Conservation (phyloP, 352 stramenopile species). For the Phytophthora parvispora region DNA sequence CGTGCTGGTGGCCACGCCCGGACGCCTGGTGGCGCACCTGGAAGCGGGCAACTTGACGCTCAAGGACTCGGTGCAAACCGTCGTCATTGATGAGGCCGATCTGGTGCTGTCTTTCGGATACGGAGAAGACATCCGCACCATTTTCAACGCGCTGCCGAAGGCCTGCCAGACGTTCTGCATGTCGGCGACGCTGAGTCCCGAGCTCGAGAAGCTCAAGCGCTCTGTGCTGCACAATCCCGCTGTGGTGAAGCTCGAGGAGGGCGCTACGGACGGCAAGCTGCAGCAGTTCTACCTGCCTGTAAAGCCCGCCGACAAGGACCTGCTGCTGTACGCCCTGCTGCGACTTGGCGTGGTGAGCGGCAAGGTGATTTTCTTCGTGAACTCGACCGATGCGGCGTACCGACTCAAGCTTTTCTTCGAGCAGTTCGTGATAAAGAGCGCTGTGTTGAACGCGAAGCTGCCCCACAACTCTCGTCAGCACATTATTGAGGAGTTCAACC, state of each 20-base stretch:
- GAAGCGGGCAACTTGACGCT: constrained; percentile 83
- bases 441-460: constrained; percentile 99
- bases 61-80: constrained; percentile 94
- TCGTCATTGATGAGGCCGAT: constrained; percentile 99
- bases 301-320: constrained; percentile 93
- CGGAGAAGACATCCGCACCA: constrained; percentile 93
- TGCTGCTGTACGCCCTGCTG: constrained; percentile 99
- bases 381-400: constrained; percentile 96
- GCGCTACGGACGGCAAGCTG: constrained; percentile 90
- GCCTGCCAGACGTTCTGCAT: constrained; percentile 99
- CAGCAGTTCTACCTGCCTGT: constrained; percentile 97
- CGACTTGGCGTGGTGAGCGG: constrained; percentile 98
- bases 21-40: constrained; percentile 93
- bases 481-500: constrained; percentile 97
- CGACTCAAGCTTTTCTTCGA: constrained; percentile 99
- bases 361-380: constrained; percentile 99
- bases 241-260: constrained; percentile 98
- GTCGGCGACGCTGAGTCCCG: constrained; percentile 97
- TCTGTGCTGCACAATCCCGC: constrained; percentile 98
- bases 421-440: constrained; percentile 98
- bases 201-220: constrained; percentile 98
- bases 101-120: constrained; percentile 99
- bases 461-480: constrained; percentile 98
- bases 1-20: constrained; percentile 96
- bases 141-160: constrained; percentile 97